Percentiles rank a stretch among this genome's conserved stretches.
phyloP scores from a whole-genome alignment of 768 basidiomycete species.

The Strobilomyces echinocephalus region DNA sequence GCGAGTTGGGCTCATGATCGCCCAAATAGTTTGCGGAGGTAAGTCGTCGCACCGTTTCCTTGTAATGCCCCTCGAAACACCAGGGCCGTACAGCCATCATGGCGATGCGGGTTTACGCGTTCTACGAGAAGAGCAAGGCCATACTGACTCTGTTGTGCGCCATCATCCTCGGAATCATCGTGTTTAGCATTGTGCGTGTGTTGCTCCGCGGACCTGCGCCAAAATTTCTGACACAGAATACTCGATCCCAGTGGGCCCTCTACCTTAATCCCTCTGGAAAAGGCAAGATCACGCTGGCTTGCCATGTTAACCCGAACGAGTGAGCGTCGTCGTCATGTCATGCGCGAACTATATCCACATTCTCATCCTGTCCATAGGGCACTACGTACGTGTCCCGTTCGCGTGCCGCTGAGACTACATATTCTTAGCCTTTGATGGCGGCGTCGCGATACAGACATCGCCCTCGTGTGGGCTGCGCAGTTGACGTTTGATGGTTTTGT shows the following conservation, averaged over 20 bases:
- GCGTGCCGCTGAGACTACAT: background rate
- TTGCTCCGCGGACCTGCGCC: no score
- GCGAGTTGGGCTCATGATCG: slow-evolving; percentile 1
- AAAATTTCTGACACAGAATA: background rate
- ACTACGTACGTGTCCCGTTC: slow-evolving; percentile 7
- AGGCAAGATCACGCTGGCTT: no score
- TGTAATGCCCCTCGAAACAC: background rate
- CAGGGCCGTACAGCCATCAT: slow-evolving; percentile 8
- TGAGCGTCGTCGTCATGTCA: slow-evolving; percentile 1
- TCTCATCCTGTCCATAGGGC: slow-evolving; percentile 1
- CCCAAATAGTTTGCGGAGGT: slow-evolving; percentile 12
- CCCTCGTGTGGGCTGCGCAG: slow-evolving; percentile 6
- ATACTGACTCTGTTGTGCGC: slow-evolving; percentile 4
- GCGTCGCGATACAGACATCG: background rate
- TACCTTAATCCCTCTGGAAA: background rate
- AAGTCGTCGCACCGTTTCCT: background rate
- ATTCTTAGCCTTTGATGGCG: background rate
- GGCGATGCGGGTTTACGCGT: slow-evolving; percentile 20
- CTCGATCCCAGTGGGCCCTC: slow-evolving; percentile 9
- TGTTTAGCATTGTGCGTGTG: slow-evolving; percentile 7
- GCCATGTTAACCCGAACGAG: background rate
- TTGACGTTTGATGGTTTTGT: slow-evolving; percentile 20
- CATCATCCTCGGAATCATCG: background rate
- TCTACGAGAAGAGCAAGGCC: slow-evolving; percentile 8
- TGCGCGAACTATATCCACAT: background rate